phyloP scores from a whole-genome alignment of 2,329 filamentous ascomycete genomes.

The Cytospora mali region DNA sequence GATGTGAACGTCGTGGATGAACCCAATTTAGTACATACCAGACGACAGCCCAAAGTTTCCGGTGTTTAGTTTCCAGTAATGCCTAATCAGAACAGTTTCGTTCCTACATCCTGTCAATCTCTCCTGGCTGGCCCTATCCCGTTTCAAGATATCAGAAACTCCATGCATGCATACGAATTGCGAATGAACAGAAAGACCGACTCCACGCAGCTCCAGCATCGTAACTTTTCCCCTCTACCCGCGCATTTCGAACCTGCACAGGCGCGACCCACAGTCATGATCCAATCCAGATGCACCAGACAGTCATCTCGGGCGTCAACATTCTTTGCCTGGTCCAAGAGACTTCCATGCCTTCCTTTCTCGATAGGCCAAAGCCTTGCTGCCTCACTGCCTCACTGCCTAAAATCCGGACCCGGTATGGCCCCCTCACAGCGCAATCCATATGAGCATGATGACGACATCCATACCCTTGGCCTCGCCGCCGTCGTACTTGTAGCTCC shows the following conservation, averaged over 20 bases:
- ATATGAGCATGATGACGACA: conserved; percentile 73
- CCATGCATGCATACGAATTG: neutral
- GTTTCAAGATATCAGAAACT: neutral
- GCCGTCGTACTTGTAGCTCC: conserved; percentile 82
- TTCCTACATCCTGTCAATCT: neutral
- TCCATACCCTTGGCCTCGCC: conserved; percentile 69
- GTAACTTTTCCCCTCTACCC: neutral
- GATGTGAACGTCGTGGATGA: neutral
- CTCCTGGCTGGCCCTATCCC: neutral
- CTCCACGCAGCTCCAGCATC: neutral
- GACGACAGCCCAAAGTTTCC: neutral
- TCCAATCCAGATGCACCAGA: neutral
- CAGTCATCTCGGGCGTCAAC: neutral
- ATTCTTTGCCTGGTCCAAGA: neutral
- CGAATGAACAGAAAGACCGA: neutral
- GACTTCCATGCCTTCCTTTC: neutral
- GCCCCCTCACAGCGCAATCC: conserved; percentile 68
- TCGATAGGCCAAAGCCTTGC: no score
- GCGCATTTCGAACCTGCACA: neutral
- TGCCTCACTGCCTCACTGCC: neutral
- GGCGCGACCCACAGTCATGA: neutral
- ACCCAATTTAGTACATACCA: neutral
- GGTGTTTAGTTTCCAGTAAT: neutral
- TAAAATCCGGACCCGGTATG: neutral
- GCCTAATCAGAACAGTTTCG: neutral